Conservation (phyloP, 2,329 filamentous ascomycete genomes). For the Dothideomycetes sp. region DNA sequence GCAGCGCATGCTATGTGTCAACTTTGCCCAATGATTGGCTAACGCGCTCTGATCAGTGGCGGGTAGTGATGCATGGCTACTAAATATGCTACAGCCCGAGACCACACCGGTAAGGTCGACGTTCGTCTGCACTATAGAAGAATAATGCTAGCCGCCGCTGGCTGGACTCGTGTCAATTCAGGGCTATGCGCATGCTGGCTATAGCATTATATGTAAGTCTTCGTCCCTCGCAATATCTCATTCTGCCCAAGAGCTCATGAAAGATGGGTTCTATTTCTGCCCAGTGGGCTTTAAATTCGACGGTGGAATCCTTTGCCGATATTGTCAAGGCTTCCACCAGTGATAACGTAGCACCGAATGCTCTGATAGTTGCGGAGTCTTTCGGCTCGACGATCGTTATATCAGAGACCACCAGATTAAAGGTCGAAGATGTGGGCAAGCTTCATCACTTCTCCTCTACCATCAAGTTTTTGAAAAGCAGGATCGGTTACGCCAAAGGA, state of each 20-base stretch:
- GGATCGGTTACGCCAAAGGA: background rate
- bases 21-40: no score
- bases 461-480: background rate
- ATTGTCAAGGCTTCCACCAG: background rate
- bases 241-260: background rate
- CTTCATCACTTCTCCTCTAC: background rate
- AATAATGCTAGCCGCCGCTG: no score
- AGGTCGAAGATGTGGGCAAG: background rate
- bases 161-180: no score
- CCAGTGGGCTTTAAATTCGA: background rate
- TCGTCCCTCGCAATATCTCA: background rate
- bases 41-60: no score
- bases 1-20: no score
- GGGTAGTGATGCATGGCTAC: no score
- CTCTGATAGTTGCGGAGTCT: background rate
- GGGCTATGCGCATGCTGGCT: no score
- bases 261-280: background rate
- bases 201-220: background rate
- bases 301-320: background rate
- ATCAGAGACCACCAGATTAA: background rate
- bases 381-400: background rate
- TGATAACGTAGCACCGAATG: background rate
- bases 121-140: no score
- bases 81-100: no score
- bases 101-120: no score